These are phyloP conservation scores for Saraca asoca DNA, from an alignment of 331 rosid genomes.

Conservation along the genomic window DNA sequence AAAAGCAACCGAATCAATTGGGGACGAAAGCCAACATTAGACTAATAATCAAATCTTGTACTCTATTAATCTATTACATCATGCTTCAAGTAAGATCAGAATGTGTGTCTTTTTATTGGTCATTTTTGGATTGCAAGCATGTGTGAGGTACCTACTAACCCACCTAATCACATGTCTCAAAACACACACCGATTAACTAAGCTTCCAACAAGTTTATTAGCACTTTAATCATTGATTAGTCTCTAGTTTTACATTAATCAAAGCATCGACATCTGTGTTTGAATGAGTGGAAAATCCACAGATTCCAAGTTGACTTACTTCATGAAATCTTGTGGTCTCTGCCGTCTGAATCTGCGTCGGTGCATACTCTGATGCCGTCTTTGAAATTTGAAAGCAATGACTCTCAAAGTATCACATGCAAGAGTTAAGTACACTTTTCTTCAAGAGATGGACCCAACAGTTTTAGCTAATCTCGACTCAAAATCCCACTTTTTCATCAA, in stretches of 20 bases:
- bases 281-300: constrained; percentile 35
- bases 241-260: not conserved
- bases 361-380: constrained; percentile 24
- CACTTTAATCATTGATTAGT: constrained; percentile 29
- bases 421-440: constrained; percentile 5
- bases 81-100: constrained; percentile 24
- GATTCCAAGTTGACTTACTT: constrained; percentile 36
- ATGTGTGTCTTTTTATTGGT: constrained; percentile 27
- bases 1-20: constrained; percentile 47
- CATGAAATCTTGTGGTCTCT: constrained; percentile 21
- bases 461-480: constrained; percentile 8
- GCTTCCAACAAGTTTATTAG: constrained; percentile 16
- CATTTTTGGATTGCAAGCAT: constrained; percentile 58
- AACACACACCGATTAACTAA: constrained; percentile 25
- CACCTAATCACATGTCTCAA: constrained; percentile 84
- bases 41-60: constrained; percentile 52
- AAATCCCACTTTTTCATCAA: constrained; percentile 21
- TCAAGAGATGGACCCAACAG: constrained; percentile 29
- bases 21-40: constrained; percentile 37
- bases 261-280: constrained; percentile 39
- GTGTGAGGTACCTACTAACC: constrained; percentile 71
- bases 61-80: constrained; percentile 1
- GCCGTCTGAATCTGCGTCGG: constrained; percentile 31
- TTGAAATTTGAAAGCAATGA: constrained; percentile 12
- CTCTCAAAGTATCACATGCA: too few species aligned